Evolutionary conservation across 345 rosid genomes (phyloP).

Genomic region (Aurinia saxatilis): DNA sequence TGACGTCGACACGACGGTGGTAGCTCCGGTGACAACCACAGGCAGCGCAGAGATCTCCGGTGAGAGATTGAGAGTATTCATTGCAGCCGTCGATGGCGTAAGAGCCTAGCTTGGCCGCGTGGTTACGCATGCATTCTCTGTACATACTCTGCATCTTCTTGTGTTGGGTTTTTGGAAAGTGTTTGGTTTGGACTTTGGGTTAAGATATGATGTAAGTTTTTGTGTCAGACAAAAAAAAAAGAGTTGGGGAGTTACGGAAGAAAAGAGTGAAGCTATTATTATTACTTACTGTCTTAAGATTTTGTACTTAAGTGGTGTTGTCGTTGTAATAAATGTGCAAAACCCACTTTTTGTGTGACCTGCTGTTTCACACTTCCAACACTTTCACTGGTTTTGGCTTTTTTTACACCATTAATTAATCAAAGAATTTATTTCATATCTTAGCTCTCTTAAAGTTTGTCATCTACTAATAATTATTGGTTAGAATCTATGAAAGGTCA

Average conservation of each 20-base stretch:
- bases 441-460: constrained; percentile 2
- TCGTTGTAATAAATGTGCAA: constrained; percentile 24
- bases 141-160: constrained; percentile 34
- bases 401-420: not conserved
- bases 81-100: constrained; percentile 85
- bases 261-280: constrained; percentile 2
- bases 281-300: constrained; percentile 14
- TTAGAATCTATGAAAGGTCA: not conserved
- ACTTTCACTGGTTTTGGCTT: constrained; percentile 5
- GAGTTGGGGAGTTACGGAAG: constrained; percentile 26
- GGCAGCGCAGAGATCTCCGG: constrained; percentile 62
- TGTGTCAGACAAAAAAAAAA: constrained; percentile 18
- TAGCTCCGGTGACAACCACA: constrained; percentile 97
- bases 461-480: not conserved
- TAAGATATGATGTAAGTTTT: constrained; percentile 9
- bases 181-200: constrained; percentile 17
- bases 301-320: constrained; percentile 25
- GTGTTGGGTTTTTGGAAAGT: constrained; percentile 1
- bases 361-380: constrained; percentile 10
- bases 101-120: constrained; percentile 82
- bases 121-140: constrained; percentile 81
- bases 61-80: constrained; percentile 44
- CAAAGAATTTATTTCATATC: not conserved
- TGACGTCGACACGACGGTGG: constrained; percentile 46
- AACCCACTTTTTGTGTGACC: constrained; percentile 10